These are phyloP conservation scores for Fomitiporia mediterranea DNA, from an alignment of 1,284 basidiomycete species.

Conservation along the genomic window DNA sequence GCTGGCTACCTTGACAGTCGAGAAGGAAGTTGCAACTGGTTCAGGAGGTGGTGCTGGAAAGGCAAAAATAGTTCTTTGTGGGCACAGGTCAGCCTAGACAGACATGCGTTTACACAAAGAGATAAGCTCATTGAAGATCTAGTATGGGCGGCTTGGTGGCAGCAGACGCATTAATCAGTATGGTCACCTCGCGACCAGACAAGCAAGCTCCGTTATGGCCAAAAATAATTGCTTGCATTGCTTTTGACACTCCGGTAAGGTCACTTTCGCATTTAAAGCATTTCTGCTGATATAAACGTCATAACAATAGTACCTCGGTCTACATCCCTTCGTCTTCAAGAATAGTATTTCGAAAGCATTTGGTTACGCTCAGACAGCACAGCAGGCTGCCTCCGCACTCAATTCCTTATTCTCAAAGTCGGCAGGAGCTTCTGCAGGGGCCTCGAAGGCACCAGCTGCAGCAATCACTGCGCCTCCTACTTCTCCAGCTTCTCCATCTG, in stretches of 20 bases:
- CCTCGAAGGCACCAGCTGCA: conserved; percentile 30
- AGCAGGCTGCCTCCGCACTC: conserved; percentile 47
- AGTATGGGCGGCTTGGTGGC: conserved; percentile 91
- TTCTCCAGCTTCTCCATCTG: conserved; percentile 25
- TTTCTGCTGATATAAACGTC: conserved; percentile 13
- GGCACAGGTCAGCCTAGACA: conserved; percentile 66
- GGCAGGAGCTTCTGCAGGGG: conserved; percentile 39
- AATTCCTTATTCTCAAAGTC: conserved; percentile 47
- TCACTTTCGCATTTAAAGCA: background rate
- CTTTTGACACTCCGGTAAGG: conserved; percentile 88
- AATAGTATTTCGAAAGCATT: conserved; percentile 76
- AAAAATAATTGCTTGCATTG: conserved; percentile 72
- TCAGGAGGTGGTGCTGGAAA: conserved; percentile 70
- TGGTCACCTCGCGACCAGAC: conserved; percentile 61
- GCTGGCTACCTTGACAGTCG: conserved; percentile 77
- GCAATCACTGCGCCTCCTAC: conserved; percentile 26
- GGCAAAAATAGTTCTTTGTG: conserved; percentile 82
- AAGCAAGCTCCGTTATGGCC: conserved; percentile 73
- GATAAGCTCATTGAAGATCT: conserved; percentile 1
- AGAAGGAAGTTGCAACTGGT: conserved; percentile 68
- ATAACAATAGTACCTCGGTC: conserved; percentile 66
- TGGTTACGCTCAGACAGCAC: conserved; percentile 67
- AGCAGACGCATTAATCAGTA: conserved; percentile 78
- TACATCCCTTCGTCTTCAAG: conserved; percentile 86
- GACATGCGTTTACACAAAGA: background rate